Evolutionary conservation across 495 filamentous ascomycete genomes (phyloP), one percentile per base, ranked within the genome.

Genomic region (Lasiosphaeria hispida): DNA sequence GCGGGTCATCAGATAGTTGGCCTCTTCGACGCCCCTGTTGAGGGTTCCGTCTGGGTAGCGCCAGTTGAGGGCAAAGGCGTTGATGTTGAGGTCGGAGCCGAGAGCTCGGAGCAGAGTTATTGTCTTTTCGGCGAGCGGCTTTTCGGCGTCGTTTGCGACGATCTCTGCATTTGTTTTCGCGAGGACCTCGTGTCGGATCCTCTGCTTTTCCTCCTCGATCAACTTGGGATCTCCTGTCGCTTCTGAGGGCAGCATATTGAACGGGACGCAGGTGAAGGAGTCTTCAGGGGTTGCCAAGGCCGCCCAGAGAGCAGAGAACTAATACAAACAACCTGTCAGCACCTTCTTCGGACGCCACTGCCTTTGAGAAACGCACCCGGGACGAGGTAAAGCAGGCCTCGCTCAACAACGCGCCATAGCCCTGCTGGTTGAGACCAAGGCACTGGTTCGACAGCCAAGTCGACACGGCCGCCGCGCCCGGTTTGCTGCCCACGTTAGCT

Each of bases 11-110:
- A 80, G 66, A 53, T 78, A 76, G 47, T 82, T 80, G 17, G 77
- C 76, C 66, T 79, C 74, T 56, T 78, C 76, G n/a, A 80, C 73
- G 49, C 78, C 73, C 5, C 60, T 65, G 57, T 79, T 80, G 34
- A 74, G 65, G 1, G 30, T 67, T 7, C 71, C 72, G 42, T 77
- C 64, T 1, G 55, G 52, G 45, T 74, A 63, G 4, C 63, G 43
- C 64, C 70, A 81, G 60, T 80, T 81, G 35, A 70, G 61, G 0
- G 71, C 63, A 60, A 81, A 77, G 7, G 69, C 70, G 55, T 82
- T 80, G 67, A 82, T 76, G 47, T 73, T 79, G 33, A 77, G 63
- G 41, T 81, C 77, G 2, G 73, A 75, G 3, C 77, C 76, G 0
- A 80, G 63, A 3, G 63, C 67, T 9, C 69, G 60, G 11, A 82